A percentile compares a stretch with the other conserved stretches of the same genome.
Evolutionary conservation across 83 land plant genomes (phyloP).

Genomic region (Picea abies): DNA sequence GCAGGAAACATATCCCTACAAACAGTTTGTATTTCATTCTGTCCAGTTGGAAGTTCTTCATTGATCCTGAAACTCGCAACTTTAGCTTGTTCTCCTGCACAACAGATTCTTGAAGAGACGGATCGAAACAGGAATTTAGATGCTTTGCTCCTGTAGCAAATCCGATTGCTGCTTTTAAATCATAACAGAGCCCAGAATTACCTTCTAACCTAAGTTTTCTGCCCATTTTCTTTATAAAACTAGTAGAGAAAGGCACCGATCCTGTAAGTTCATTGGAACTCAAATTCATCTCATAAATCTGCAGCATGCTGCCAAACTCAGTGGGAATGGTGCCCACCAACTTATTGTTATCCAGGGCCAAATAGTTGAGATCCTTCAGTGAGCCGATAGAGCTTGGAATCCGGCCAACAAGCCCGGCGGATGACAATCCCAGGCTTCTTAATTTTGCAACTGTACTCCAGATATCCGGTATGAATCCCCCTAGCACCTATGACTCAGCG

Average conservation of each 20-base stretch:
- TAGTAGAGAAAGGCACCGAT: background rate
- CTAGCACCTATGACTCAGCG: conserved; percentile 22
- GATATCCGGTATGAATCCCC: conserved; percentile 64
- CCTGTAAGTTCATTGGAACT: background rate
- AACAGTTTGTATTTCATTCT: no score
- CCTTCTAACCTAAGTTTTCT: background rate
- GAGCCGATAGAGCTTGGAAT: conserved; percentile 46
- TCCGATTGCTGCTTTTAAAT: background rate
- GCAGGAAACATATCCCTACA: no score
- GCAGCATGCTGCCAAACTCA: background rate
- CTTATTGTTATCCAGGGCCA: conserved; percentile 49
- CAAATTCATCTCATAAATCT: background rate
- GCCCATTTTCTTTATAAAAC: background rate
- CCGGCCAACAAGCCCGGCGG: conserved; percentile 38
- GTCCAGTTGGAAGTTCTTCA: no score
- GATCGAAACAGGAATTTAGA: no score
- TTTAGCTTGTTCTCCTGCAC: no score
- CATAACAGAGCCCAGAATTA: conserved; percentile 1
- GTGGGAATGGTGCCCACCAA: background rate
- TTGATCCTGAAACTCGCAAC: no score
- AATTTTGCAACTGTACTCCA: conserved; percentile 44
- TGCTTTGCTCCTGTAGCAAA: no score
- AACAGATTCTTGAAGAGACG: no score
- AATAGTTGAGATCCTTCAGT: conserved; percentile 37
- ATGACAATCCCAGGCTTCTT: conserved; percentile 49